Evolutionary conservation across 225 moss, liverwort and hornwort genomes (phyloP).

Genomic region (Sphagnum contortum): DNA sequence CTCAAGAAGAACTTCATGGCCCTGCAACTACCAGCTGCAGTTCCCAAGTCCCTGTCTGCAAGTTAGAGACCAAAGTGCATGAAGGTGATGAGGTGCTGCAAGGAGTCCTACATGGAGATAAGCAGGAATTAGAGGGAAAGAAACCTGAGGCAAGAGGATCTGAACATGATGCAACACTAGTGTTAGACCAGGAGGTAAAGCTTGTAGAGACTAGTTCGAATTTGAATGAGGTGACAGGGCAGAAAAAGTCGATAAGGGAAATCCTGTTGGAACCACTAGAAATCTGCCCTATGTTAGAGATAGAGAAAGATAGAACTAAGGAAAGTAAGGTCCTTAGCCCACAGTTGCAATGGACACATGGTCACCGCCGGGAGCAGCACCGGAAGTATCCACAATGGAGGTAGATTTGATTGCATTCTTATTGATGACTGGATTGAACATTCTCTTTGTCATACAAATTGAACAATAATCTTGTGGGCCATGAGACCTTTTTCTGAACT

Average conservation of each 20-base stretch:
- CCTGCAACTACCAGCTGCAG: no score
- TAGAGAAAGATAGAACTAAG: constrained; percentile 16
- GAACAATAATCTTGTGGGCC: no score
- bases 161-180: constrained; percentile 21
- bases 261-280: constrained; percentile 24
- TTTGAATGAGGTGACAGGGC: constrained; percentile 23
- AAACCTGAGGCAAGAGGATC: constrained; percentile 11
- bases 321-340: constrained; percentile 33
- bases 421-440: no score
- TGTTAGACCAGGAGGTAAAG: constrained; percentile 47
- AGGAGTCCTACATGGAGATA: constrained; percentile 5
- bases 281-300: constrained; percentile 23
- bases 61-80: constrained; percentile 7
- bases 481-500: no score
- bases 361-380: constrained; percentile 76
- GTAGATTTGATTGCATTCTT: constrained; percentile 7
- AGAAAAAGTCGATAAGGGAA: constrained; percentile 29
- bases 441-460: no score
- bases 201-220: constrained; percentile 49
- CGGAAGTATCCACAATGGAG: constrained; percentile 87
- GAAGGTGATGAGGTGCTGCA: constrained; percentile 9
- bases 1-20: no score
- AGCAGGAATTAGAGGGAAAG: constrained; percentile 16
- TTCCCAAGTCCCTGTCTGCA: constrained; percentile 4
- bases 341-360: constrained; percentile 57